A percentile compares a stretch with the other conserved stretches of the same genome.
These are phyloP conservation scores for Geotrichum histeridarum DNA, from an alignment of 1,139 yeast genomes.

Conservation along the genomic window DNA sequence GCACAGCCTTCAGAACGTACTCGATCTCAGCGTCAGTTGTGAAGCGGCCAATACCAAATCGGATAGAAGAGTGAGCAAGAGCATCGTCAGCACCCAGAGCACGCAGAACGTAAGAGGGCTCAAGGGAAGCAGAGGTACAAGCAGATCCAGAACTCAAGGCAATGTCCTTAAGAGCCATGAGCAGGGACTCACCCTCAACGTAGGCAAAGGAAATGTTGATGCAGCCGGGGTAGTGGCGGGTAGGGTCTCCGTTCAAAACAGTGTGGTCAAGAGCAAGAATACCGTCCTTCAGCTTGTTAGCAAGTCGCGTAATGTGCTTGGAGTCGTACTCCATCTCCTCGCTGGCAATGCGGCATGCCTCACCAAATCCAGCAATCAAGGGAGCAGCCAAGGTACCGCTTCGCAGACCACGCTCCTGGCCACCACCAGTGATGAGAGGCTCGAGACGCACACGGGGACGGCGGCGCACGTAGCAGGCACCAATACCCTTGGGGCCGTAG, in stretches of 20 bases:
- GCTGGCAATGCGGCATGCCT: slow-evolving; percentile 82
- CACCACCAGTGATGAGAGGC: slow-evolving; percentile 95
- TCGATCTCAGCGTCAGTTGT: slow-evolving; percentile 92
- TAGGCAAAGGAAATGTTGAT: slow-evolving; percentile 95
- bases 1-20: slow-evolving; percentile 80
- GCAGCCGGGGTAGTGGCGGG: slow-evolving; percentile 80
- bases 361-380: slow-evolving; percentile 92
- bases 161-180: slow-evolving; percentile 96
- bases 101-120: slow-evolving; percentile 93
- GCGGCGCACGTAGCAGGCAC: slow-evolving; percentile 93
- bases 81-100: slow-evolving; percentile 98
- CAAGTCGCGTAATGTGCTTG: slow-evolving; percentile 61
- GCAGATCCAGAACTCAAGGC: slow-evolving; percentile 93
- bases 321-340: slow-evolving; percentile 72
- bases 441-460: slow-evolving; percentile 97
- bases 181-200: slow-evolving; percentile 93
- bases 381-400: slow-evolving; percentile 98
- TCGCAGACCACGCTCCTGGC: slow-evolving; percentile 97
- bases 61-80: slow-evolving; percentile 90
- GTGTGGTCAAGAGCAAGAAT: slow-evolving; percentile 82
- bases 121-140: slow-evolving; percentile 96
- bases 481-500: slow-evolving; percentile 97
- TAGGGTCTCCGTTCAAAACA: slow-evolving; percentile 77
- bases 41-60: slow-evolving; percentile 96
- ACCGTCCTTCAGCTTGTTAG: slow-evolving; percentile 67